Evolutionary conservation across 345 rosid species (phyloP), one percentile per base, ranked within the genome.

Genomic region (Erysimum cheiranthoides): DNA sequence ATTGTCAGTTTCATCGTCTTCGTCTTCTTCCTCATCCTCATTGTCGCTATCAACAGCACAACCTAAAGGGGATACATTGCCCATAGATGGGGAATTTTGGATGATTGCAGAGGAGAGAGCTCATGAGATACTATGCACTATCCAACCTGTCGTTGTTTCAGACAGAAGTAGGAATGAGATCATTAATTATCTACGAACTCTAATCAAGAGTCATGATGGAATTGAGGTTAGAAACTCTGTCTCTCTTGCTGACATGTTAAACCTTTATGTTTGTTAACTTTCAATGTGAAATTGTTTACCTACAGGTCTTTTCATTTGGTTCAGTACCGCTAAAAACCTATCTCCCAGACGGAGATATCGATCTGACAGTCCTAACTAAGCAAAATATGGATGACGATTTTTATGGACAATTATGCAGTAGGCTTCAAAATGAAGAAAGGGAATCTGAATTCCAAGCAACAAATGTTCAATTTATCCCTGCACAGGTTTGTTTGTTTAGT

Each of bases 291-390:
- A 1, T 32, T 63, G 36, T 43, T 32, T 50, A 45, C 58, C 62
- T 56, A 18, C 73, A 93, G 98, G 89, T 88, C 36, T 86, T 86
- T 75, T 77, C 90, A 46, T 88, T 85, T 85, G 96, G 96, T 46
- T 90, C 93, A 0, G 93, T 93, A 70, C 97, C 97, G 10, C 53
- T 93, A 43, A 91, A 89, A 81, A 86, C 97, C 0, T 93, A 88
- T 82, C 92, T 93, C 43, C 97, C 97, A 3, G 98, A 93, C 56
- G 98, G 98, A 53, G 98, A 93, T 84, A 91, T 93, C 32, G 98
- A 93, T 81, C 80, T 93, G 80, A 93, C 97, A 13, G 86, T 83
- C 25, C 76, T 90, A 38, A 81, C 88, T 66, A 82, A 81, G 80
- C 88, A 68, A 14, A 84, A 78, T 61, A 61, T 61, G 75, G 98